A percentile compares a stretch with the other conserved stretches of the same genome.
Evolutionary conservation across 2,329 filamentous ascomycete genomes (phyloP).

Genomic region (Madurella mycetomatis): DNA sequence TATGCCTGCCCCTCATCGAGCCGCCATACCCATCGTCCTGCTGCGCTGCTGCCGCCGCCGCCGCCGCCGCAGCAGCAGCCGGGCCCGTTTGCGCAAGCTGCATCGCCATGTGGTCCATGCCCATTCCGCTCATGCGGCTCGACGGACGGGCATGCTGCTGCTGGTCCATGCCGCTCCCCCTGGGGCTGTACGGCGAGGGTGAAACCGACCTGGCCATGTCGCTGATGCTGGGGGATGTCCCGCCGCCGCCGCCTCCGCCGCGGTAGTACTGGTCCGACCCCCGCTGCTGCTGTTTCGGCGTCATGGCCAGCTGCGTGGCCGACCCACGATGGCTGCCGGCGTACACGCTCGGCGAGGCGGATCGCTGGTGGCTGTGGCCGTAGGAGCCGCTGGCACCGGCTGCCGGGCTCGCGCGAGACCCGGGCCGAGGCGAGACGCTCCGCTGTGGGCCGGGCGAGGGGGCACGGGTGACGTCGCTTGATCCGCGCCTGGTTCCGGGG

Average conservation of each 20-base stretch:
- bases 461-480: slow-evolving; percentile 53
- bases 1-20: slow-evolving; percentile 20
- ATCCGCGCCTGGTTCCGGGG: slow-evolving; percentile 56
- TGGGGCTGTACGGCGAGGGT: slow-evolving; percentile 40
- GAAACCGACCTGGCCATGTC: slow-evolving; percentile 36
- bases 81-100: slow-evolving; percentile 51
- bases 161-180: slow-evolving; percentile 34
- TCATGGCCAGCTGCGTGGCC: slow-evolving; percentile 17
- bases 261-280: slow-evolving; percentile 21
- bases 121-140: background rate
- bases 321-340: slow-evolving; percentile 34
- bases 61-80: no score
- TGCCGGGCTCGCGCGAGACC: slow-evolving; percentile 18
- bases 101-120: slow-evolving; percentile 58
- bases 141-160: slow-evolving; percentile 16
- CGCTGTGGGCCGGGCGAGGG: slow-evolving; percentile 67
- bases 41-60: background rate
- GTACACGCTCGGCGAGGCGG: slow-evolving; percentile 57
- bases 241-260: background rate
- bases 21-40: slow-evolving; percentile 18
- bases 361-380: background rate
- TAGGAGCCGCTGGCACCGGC: background rate
- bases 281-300: slow-evolving; percentile 1
- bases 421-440: slow-evolving; percentile 58
- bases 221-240: slow-evolving; percentile 29